Percentiles rank a stretch among this genome's conserved stretches.
Conservation (phyloP, 345 rosid genomes). For the Chamaenerion angustifolium region DNA sequence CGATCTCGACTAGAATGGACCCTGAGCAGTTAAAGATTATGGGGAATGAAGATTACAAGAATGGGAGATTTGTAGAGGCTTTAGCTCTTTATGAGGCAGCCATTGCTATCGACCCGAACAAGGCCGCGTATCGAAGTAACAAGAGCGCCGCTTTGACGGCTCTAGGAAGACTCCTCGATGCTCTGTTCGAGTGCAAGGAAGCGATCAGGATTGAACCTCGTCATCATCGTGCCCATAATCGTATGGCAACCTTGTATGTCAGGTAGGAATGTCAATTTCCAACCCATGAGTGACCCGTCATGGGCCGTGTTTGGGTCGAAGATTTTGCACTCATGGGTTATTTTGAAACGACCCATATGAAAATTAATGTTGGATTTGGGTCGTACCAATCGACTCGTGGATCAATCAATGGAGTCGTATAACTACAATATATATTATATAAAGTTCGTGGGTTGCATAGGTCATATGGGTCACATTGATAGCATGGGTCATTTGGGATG, state of each 20-base stretch:
- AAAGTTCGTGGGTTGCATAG: too few species aligned
- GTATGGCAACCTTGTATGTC: slow-evolving; percentile 70
- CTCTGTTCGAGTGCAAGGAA: slow-evolving; percentile 57
- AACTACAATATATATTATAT: too few species aligned
- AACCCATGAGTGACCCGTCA: too few species aligned
- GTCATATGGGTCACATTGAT: too few species aligned
- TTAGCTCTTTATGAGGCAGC: slow-evolving; percentile 62
- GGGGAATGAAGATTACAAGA: slow-evolving; percentile 75
- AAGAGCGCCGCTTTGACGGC: slow-evolving; percentile 78
- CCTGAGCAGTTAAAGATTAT: slow-evolving; percentile 51
- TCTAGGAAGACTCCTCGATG: slow-evolving; percentile 63
- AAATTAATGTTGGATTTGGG: too few species aligned
- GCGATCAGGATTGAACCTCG: slow-evolving; percentile 56
- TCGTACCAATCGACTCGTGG: too few species aligned
- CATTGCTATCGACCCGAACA: slow-evolving; percentile 44
- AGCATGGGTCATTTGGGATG: too few species aligned
- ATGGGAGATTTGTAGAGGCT: slow-evolving; percentile 63
- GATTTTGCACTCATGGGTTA: too few species aligned
- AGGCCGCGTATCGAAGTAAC: slow-evolving; percentile 64
- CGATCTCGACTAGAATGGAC: slow-evolving; percentile 79
- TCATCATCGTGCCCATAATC: slow-evolving; percentile 89
- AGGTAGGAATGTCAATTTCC: too few species aligned
- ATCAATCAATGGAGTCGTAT: too few species aligned
- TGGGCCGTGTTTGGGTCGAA: too few species aligned
- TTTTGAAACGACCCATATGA: too few species aligned